Conservation (phyloP, 2,329 filamentous ascomycete genomes). For the Coleophoma crateriformis region DNA sequence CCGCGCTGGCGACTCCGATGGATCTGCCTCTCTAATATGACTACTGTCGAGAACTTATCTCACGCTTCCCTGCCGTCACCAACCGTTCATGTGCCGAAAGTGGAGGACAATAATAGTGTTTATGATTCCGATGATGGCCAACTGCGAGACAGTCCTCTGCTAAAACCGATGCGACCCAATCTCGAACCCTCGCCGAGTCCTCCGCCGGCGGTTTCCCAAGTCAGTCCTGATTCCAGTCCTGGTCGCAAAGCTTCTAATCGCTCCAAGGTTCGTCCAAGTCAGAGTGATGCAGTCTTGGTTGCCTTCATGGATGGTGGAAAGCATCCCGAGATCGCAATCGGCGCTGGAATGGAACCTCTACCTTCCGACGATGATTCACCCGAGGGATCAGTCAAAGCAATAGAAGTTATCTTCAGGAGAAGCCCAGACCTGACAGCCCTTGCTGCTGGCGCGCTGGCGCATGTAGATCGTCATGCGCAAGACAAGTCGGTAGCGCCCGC, state of each 20-base stretch:
- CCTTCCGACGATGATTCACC: slow-evolving; percentile 38
- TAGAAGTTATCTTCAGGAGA: slow-evolving; percentile 8
- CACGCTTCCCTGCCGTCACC: neutral
- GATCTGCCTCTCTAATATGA: slow-evolving; percentile 17
- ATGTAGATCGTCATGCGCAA: neutral
- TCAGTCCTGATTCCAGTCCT: slow-evolving; percentile 34
- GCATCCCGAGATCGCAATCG: slow-evolving; percentile 56
- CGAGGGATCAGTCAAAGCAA: slow-evolving; percentile 21
- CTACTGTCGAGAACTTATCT: slow-evolving; percentile 11
- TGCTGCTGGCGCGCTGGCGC: slow-evolving; percentile 5
- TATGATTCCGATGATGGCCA: slow-evolving; percentile 45
- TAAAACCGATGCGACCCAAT: slow-evolving; percentile 36
- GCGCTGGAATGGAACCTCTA: slow-evolving; percentile 48
- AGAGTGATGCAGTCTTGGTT: slow-evolving; percentile 64
- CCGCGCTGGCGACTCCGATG: slow-evolving; percentile 9
- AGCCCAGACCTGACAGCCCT: slow-evolving; percentile 2
- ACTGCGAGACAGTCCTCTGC: slow-evolving; percentile 33
- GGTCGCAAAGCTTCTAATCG: slow-evolving; percentile 18
- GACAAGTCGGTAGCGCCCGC: neutral
- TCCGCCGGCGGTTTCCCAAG: slow-evolving; percentile 37
- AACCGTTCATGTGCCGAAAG: neutral
- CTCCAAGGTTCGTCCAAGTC: slow-evolving; percentile 32
- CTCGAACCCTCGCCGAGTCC: slow-evolving; percentile 46
- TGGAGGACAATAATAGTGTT: slow-evolving; percentile 19
- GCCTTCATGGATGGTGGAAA: slow-evolving; percentile 57